Conservation (phyloP, 352 stramenopile genomes). For the Phytophthora agathidicida region DNA sequence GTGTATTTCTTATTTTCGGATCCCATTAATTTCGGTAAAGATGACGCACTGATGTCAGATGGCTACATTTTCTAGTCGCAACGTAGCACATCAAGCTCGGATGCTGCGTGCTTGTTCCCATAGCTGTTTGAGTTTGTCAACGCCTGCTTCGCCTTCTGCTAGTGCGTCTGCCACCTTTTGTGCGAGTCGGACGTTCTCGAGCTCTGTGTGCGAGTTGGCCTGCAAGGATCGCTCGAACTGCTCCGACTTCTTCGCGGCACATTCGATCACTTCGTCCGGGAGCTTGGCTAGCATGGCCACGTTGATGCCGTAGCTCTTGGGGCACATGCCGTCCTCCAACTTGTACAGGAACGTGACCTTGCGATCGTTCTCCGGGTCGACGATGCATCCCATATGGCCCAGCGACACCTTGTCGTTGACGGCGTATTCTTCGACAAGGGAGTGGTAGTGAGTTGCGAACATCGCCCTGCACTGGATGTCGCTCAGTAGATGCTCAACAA, state of each 20-base stretch:
- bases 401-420: conserved; percentile 66
- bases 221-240: conserved; percentile 90
- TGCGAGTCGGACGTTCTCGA: conserved; percentile 24
- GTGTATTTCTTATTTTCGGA: conserved; percentile 16
- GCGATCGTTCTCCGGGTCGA: conserved; percentile 82
- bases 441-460: conserved; percentile 99
- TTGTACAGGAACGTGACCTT: conserved; percentile 99
- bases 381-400: conserved; percentile 85
- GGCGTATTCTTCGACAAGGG: conserved; percentile 90
- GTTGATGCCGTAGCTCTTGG: conserved; percentile 99
- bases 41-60: conserved; percentile 20
- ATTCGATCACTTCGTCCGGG: conserved; percentile 94
- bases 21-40: conserved; percentile 19
- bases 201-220: conserved; percentile 34
- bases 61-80: conserved; percentile 15
- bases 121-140: conserved; percentile 39
- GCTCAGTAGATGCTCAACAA: conserved; percentile 93
- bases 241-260: conserved; percentile 89
- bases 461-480: conserved; percentile 93
- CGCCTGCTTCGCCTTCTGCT: conserved; percentile 36
- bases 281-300: conserved; percentile 98
- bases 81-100: conserved; percentile 4
- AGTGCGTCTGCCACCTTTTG: conserved; percentile 32
- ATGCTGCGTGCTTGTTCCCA: conserved; percentile 36
- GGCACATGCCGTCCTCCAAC: conserved; percentile 94